A percentile compares a stretch with the other conserved stretches of the same genome.
Conservation (phyloP, 768 basidiomycete species). For the Lanmaoa rubissima region DNA sequence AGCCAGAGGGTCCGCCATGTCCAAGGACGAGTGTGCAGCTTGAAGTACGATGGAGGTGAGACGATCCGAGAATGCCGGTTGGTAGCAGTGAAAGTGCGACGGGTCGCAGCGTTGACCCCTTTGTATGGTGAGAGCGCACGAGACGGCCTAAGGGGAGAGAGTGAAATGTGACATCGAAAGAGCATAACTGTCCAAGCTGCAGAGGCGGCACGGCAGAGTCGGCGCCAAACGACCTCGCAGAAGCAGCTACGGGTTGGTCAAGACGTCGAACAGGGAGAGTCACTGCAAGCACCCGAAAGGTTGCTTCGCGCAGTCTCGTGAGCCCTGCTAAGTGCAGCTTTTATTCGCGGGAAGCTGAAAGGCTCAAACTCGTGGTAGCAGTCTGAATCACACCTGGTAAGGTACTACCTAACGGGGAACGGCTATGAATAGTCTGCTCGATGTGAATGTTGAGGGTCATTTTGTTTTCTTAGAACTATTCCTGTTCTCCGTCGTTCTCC, state of each 20-base stretch:
- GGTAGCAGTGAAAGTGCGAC: constrained; percentile 26
- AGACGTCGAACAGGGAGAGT: constrained; percentile 9
- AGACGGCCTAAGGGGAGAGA: constrained; percentile 29
- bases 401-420: too few species aligned
- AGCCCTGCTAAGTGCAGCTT: not conserved
- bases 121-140: constrained; percentile 9
- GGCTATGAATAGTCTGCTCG: too few species aligned
- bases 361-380: not conserved
- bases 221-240: constrained; percentile 43
- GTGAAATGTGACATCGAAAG: constrained; percentile 20
- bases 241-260: constrained; percentile 35
- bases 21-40: constrained; percentile 29
- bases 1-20: constrained; percentile 44
- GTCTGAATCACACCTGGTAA: too few species aligned
- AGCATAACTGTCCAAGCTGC: constrained; percentile 36
- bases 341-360: not conserved
- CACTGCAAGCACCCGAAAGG: constrained; percentile 4
- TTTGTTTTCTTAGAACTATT: too few species aligned
- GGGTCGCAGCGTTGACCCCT: not conserved
- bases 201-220: constrained; percentile 32
- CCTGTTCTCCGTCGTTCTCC: too few species aligned
- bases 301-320: constrained; percentile 22
- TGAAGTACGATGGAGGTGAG: constrained; percentile 9
- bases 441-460: too few species aligned
- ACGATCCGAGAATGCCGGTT: constrained; percentile 8